Evolutionary conservation across 129 eudicot genomes (phyloP), one percentile per base, ranked within the genome.

Genomic region (Saposhnikovia divaricata): DNA sequence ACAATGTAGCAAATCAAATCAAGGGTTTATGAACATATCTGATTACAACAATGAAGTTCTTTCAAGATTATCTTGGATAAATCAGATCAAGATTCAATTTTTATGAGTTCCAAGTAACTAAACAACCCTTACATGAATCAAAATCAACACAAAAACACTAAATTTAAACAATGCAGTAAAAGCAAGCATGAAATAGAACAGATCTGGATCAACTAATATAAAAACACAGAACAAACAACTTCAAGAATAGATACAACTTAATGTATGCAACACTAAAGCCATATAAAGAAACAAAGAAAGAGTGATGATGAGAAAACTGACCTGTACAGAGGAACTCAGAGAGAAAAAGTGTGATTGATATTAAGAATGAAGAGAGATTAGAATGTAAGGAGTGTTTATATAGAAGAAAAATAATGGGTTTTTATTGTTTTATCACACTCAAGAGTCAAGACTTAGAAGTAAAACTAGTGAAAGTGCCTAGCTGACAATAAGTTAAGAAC

Each of bases 321-420:
- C 92, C 92, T 78, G 86, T 79, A n/a, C 81, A 82, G 86, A 88
- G 57, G 81, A 81, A 59, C 40, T 75, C 73, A 47, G 83, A 80
- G 87, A 68, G 86, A 55, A 75, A 79, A 77, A 72, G 77, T 82
- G 84, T 69, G 31, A 45, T 38, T 37, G 79, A 71, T 72, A 77
- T 71, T 8, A 71, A 34, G 73, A 74, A 81, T 45, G 77, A 80
- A 80, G 14, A 50, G 81, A 77, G 87, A 77, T 34, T 82, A 80
- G 80, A 85, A 76, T 74, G 85, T 39, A 61, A 44, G 69, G 86
- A 77, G 83, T 69, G 81, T 78, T 80, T 88, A 83, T 81, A 88
- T 86, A 84, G 84, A 50, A 82, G 70, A 61, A 61, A 23, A 61
- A 61, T 61, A n/a, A 61, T 9, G 69, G 31, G 69, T 9, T 61